Evolutionary conservation across 176 grass and related monocot species (phyloP).

Genomic region (Phoenix dactylifera): DNA sequence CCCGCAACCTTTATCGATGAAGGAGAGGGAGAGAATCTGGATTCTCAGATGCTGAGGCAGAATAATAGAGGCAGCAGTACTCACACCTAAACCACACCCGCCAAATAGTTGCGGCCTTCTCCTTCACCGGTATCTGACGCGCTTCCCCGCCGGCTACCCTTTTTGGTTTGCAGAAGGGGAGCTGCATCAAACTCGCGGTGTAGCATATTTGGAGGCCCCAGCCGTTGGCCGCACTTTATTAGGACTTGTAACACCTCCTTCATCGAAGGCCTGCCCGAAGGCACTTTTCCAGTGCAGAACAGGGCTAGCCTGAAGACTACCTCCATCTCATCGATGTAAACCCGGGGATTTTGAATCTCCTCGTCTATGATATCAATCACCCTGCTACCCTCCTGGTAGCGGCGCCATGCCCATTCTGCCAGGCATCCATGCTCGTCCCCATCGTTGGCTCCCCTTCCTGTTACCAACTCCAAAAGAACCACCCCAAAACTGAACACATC

Average conservation of each 20-base stretch:
- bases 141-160: constrained; percentile 19
- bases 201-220: no score
- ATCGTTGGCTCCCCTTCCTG: constrained; percentile 37
- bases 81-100: not conserved
- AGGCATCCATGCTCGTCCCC: constrained; percentile 38
- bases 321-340: constrained; percentile 21
- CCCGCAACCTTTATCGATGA: no score
- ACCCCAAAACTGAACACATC: constrained; percentile 91
- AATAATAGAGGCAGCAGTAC: not conserved
- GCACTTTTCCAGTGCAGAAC: constrained; percentile 50
- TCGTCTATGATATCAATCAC: constrained; percentile 38
- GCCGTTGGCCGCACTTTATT: constrained; percentile 13
- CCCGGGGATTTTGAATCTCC: constrained; percentile 19
- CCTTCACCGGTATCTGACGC: not conserved
- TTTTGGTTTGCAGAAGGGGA: constrained; percentile 25
- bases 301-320: constrained; percentile 55
- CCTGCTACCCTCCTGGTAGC: constrained; percentile 27
- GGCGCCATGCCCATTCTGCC: constrained; percentile 69
- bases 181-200: not conserved
- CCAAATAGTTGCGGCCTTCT: not conserved
- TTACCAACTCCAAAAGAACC: constrained; percentile 66
- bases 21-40: no score
- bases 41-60: no score
- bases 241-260: constrained; percentile 49
- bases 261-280: constrained; percentile 49